Conservation (phyloP, 306 rosid genomes). For the Malus sylvestris region DNA sequence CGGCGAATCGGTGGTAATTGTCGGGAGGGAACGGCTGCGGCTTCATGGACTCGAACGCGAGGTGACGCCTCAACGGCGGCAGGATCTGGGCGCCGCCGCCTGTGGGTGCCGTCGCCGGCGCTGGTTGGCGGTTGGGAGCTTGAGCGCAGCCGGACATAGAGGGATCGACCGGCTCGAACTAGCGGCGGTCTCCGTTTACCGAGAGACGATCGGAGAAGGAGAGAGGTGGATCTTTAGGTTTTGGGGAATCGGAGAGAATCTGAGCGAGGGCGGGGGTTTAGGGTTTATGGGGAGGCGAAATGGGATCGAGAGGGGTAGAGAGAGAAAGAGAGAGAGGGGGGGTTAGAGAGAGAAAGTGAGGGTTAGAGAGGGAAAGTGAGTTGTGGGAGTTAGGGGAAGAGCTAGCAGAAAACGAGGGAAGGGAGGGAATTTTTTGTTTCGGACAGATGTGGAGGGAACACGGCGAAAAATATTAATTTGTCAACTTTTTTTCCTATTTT, state of each 20-base stretch:
- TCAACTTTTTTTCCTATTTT: slow-evolving; percentile 9
- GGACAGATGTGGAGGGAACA: slow-evolving; percentile 99
- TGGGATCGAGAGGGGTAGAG: slow-evolving; percentile 26
- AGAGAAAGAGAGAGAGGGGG: slow-evolving; percentile 8
- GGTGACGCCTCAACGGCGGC: slow-evolving; percentile 69
- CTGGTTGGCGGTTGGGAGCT: slow-evolving; percentile 44
- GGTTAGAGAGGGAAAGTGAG: slow-evolving; percentile 14
- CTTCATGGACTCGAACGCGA: slow-evolving; percentile 59
- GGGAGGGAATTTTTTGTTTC: slow-evolving; percentile 93
- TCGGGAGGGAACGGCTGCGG: slow-evolving; percentile 69
- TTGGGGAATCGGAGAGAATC: slow-evolving; percentile 13
- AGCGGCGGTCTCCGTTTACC: slow-evolving; percentile 2
- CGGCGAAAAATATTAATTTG: slow-evolving; percentile 20
- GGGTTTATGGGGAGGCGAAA: slow-evolving; percentile 13
- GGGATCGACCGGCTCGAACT: not conserved
- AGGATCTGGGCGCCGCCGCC: slow-evolving; percentile 32
- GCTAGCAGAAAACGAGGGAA: slow-evolving; percentile 90
- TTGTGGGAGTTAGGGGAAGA: slow-evolving; percentile 26
- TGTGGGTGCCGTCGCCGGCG: slow-evolving; percentile 21
- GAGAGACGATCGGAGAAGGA: not conserved
- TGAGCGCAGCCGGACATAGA: slow-evolving; percentile 64
- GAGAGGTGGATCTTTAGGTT: slow-evolving; percentile 10
- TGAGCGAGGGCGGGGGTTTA: slow-evolving; percentile 3
- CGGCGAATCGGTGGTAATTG: slow-evolving; percentile 63
- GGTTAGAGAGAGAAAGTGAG: slow-evolving; percentile 11